These are phyloP conservation scores for Trichophyton verrucosum DNA, from an alignment of 2,329 filamentous ascomycete species.

Conservation along the genomic window DNA sequence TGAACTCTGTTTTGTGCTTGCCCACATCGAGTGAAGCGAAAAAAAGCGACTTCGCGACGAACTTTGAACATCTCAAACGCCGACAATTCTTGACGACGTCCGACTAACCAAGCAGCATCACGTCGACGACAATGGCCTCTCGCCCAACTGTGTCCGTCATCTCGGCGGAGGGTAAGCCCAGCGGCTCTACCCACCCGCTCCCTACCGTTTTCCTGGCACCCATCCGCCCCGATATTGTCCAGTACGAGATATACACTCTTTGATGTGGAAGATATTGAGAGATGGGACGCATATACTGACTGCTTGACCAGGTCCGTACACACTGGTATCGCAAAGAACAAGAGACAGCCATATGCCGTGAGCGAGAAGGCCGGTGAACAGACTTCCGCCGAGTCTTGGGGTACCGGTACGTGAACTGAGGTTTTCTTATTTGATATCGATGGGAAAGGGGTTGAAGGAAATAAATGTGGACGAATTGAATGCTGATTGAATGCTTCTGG, in stretches of 20 bases:
- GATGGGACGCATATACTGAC: neutral
- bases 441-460: conserved; percentile 3
- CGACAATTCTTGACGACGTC: neutral
- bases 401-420: conserved; percentile 62
- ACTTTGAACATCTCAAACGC: neutral
- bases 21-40: conserved; percentile 28
- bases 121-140: conserved; percentile 63
- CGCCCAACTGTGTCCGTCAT: conserved; percentile 96
- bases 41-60: conserved; percentile 17
- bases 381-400: conserved; percentile 99
- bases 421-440: neutral
- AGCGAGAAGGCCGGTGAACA: conserved; percentile 99
- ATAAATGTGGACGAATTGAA: conserved; percentile 10
- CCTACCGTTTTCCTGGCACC: conserved; percentile 94
- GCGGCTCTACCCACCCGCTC: conserved; percentile 78
- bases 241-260: conserved; percentile 46
- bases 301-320: conserved; percentile 52
- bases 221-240: conserved; percentile 98
- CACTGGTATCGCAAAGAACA: conserved; percentile 99
- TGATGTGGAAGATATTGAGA: neutral
- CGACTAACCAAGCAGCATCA: conserved; percentile 21
- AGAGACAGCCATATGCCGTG: conserved; percentile 98
- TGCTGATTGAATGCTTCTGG: conserved; percentile 10
- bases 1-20: conserved; percentile 16
- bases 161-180: conserved; percentile 87